These are phyloP conservation scores for Limonium bicolor DNA, from an alignment of 148 eudicot genomes.

Conservation along the genomic window DNA sequence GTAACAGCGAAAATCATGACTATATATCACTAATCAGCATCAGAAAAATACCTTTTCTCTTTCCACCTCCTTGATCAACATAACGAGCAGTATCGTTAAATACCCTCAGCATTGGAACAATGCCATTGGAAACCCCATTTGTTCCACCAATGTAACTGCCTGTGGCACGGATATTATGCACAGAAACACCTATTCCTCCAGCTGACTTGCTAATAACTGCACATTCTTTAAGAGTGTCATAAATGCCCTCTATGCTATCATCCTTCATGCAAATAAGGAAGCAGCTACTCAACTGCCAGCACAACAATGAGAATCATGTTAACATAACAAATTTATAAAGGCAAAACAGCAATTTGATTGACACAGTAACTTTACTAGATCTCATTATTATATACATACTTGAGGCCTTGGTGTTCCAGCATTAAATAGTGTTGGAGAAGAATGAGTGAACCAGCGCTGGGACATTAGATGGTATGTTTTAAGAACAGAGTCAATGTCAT, in stretches of 20 bases:
- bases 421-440: slow-evolving; percentile 96
- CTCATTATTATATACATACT: slow-evolving; percentile 18
- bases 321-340: not conserved
- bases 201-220: slow-evolving; percentile 98
- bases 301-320: not conserved
- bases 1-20: not conserved
- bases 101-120: slow-evolving; percentile 89
- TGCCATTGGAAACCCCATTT: slow-evolving; percentile 95
- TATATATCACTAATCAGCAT: too few species aligned
- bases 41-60: slow-evolving; percentile 54
- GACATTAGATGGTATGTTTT: slow-evolving; percentile 88
- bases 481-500: slow-evolving; percentile 72
- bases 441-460: slow-evolving; percentile 97
- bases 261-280: slow-evolving; percentile 92
- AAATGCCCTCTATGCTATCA: slow-evolving; percentile 89
- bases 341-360: not conserved
- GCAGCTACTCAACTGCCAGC: slow-evolving; percentile 85
- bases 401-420: slow-evolving; percentile 95
- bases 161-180: slow-evolving; percentile 82
- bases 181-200: slow-evolving; percentile 88
- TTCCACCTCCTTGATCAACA: slow-evolving; percentile 99
- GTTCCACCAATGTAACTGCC: slow-evolving; percentile 98
- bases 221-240: slow-evolving; percentile 85
- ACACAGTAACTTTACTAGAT: not conserved
- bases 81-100: slow-evolving; percentile 97